Percentiles rank a stretch among this genome's conserved stretches.
These are phyloP conservation scores for Neurospora tetrasperma DNA, from an alignment of 495 filamentous ascomycete genomes.

Conservation along the genomic window DNA sequence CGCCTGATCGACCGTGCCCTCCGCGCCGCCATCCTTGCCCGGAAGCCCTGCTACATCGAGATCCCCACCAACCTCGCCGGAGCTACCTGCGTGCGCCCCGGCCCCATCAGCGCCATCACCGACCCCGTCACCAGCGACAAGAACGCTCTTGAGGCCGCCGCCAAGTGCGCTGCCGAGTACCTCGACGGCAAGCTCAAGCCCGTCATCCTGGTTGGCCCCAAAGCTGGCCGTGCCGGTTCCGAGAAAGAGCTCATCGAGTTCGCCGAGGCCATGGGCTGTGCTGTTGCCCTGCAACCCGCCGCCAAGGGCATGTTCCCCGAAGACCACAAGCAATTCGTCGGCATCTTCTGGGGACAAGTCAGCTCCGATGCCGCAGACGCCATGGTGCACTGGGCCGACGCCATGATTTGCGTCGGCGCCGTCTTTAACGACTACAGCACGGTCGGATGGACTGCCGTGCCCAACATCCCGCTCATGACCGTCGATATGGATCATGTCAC, in stretches of 20 bases:
- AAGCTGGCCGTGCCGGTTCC: slow-evolving; percentile 12
- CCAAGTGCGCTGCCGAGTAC: slow-evolving; percentile 10
- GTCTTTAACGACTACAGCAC: slow-evolving; percentile 19
- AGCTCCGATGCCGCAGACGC: slow-evolving; percentile 16
- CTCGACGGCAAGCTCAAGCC: slow-evolving; percentile 16
- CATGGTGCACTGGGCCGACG: slow-evolving; percentile 18
- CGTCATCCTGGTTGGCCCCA: slow-evolving; percentile 16
- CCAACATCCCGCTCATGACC: slow-evolving; percentile 12
- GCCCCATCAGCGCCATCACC: slow-evolving; percentile 14
- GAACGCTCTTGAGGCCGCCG: slow-evolving; percentile 12
- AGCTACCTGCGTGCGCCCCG: slow-evolving; percentile 13
- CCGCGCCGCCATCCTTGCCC: slow-evolving; percentile 58
- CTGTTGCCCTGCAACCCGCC: slow-evolving; percentile 18
- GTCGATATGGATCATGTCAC: slow-evolving; percentile 17
- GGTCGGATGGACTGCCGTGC: slow-evolving; percentile 18
- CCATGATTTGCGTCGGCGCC: slow-evolving; percentile 14
- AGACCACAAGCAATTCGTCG: slow-evolving; percentile 14
- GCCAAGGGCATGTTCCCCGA: slow-evolving; percentile 21
- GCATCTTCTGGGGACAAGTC: slow-evolving; percentile 19
- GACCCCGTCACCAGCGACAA: slow-evolving; percentile 11
- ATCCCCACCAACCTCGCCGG: slow-evolving; percentile 73
- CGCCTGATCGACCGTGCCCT: slow-evolving; percentile 68
- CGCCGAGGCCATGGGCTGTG: slow-evolving; percentile 16
- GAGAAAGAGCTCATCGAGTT: slow-evolving; percentile 11
- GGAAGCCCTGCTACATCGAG: slow-evolving; percentile 69